phyloP scores from a whole-genome alignment of 441 rosid genomes.

The Brassica hybrid region DNA sequence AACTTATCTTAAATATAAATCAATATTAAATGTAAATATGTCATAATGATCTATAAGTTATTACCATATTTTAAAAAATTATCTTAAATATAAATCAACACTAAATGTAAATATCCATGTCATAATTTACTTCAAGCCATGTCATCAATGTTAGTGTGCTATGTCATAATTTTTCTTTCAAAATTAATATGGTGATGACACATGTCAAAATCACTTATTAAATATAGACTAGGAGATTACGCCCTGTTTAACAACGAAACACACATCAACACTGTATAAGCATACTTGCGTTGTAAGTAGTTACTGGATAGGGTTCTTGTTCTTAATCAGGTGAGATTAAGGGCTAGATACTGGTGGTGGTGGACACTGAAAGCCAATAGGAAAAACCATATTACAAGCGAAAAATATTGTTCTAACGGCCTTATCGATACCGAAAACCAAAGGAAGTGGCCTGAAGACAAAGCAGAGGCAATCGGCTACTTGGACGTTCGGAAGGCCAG shows the following conservation, averaged over 20 bases:
- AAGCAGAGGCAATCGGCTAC: conserved; percentile 41
- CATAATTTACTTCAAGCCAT: too few species aligned
- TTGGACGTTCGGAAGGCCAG: conserved; percentile 26
- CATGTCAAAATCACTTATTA: too few species aligned
- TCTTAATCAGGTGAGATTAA: conserved; percentile 3
- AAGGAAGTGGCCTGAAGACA: conserved; percentile 31
- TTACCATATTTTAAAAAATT: too few species aligned
- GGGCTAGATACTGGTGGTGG: conserved; percentile 11
- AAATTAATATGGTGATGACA: too few species aligned
- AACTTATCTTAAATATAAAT: too few species aligned
- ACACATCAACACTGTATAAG: conserved; percentile 6
- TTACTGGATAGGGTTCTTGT: conserved; percentile 8
- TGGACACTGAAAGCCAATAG: conserved; percentile 43
- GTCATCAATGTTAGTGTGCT: too few species aligned
- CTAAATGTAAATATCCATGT: too few species aligned
- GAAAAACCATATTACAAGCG: conserved; percentile 37
- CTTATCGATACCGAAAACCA: conserved; percentile 20
- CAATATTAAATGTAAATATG: too few species aligned
- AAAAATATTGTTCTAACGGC: conserved; percentile 31
- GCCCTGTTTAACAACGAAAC: conserved; percentile 9
- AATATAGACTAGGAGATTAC: not conserved
- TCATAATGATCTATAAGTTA: too few species aligned
- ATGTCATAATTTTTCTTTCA: too few species aligned
- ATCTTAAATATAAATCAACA: too few species aligned
- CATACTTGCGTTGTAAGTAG: conserved; percentile 11